Base-by-base conservation (phyloP, 2,329 filamentous ascomycete genomes). In the Colletotrichum agaves region DNA sequence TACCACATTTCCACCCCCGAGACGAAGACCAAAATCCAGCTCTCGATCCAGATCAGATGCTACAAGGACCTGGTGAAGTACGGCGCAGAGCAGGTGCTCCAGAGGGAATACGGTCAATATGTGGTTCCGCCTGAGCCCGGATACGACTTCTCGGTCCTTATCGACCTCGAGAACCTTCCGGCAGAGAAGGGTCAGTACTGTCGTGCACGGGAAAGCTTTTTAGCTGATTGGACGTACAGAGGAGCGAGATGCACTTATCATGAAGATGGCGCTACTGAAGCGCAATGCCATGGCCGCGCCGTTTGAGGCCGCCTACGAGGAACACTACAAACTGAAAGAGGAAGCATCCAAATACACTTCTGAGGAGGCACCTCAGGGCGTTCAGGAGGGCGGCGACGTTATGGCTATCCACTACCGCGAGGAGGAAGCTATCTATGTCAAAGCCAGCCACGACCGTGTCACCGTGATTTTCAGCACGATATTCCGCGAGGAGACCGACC, bases 401-500 rank as follows among this genome's bases (percentile, higher is more conserved):
- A 97, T 97, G 87, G 90, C 95, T 3, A 97, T 99, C 74, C 95
- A 98, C 80, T 99, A 99, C 83, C 92, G 96, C 63, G 97, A 99
- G 76, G 94, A 98, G 84, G 96, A 99, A 80, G 94, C 96, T 59
- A 98, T 99, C 77, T 99, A 97, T 80, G 91, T 99, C 84, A 98
- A 99, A 84, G 95, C 96, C 70, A 97, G 93, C 79, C 92, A 97
- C 82, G 96, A 99, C 79, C 90, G 96, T 75, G 96, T 99, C 59
- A 99, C 97, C 1, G 94, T 99, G 75, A 99, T 99, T 76, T 99
- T 99, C 86, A 97, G 94, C 82, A 99, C 96, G 46, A 89, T 98
- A 59, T 99, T 99, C 86, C 88, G 93, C 65, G 97, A 99, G 78
- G 97, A 99, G 83, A 99, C 97, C 61, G 96, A 99, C 78, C 87